These are phyloP conservation scores for Aspergillus carbonarius DNA, from an alignment of 2,329 filamentous ascomycete genomes.

Conservation along the genomic window DNA sequence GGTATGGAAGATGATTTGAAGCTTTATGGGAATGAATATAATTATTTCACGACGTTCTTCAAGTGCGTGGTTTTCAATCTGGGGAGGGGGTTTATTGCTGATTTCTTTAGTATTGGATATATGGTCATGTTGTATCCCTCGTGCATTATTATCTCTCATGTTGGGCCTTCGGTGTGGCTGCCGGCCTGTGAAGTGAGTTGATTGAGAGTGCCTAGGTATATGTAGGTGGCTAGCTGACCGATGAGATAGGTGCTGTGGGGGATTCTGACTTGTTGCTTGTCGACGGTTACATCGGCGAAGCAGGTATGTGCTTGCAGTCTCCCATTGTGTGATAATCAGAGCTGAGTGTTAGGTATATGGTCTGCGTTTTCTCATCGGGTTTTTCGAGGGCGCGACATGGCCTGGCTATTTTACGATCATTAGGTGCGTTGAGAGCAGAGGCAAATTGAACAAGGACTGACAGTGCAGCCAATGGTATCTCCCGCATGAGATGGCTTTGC, in stretches of 20 bases:
- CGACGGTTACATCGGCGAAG: background rate
- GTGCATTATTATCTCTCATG: constrained; percentile 2
- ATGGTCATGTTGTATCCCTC: constrained; percentile 9
- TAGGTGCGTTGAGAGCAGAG: background rate
- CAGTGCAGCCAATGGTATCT: constrained; percentile 5
- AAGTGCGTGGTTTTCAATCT: background rate
- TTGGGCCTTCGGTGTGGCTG: constrained; percentile 3
- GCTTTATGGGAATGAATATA: constrained; percentile 6
- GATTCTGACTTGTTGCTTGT: background rate
- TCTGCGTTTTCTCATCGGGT: constrained; percentile 5
- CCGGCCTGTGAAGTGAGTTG: background rate
- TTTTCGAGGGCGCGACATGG: constrained; percentile 5
- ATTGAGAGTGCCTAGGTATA: fast-evolving
- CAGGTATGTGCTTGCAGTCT: background rate
- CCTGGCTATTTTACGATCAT: constrained; percentile 9
- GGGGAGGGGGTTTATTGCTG: background rate
- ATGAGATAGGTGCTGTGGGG: background rate
- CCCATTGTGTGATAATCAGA: too few relatives aligned
- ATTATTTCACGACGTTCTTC: constrained; percentile 10
- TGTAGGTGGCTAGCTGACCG: background rate
- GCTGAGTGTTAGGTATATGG: constrained; percentile 1
- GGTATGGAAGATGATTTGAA: constrained; percentile 8
- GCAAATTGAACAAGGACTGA: too few relatives aligned
- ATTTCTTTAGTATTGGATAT: constrained; percentile 1
- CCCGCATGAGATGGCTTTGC: constrained; percentile 6